Evolutionary conservation across 192 early-diverging fungal species (phyloP).

Genomic region (Coemansia javaensis): DNA sequence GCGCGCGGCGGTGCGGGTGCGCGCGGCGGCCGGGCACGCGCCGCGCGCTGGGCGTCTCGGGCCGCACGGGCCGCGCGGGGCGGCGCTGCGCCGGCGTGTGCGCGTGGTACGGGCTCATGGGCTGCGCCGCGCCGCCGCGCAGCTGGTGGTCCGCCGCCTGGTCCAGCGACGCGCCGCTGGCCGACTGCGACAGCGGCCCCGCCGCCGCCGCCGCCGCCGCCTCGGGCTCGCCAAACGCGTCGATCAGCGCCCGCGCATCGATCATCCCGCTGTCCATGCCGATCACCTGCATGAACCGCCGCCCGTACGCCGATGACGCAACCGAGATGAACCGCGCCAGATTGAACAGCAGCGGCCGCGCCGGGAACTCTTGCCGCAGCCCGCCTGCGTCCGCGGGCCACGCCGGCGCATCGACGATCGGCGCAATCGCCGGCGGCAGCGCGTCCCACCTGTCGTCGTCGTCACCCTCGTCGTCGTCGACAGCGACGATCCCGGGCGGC

Average conservation of each 20-base stretch:
- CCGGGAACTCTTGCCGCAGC: slow-evolving; percentile 38
- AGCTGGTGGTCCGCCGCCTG: background rate
- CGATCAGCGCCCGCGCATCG: slow-evolving; percentile 43
- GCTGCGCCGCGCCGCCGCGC: slow-evolving; percentile 44
- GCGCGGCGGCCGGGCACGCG: slow-evolving; percentile 6
- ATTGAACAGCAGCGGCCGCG: slow-evolving; percentile 58
- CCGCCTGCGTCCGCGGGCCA: slow-evolving; percentile 2
- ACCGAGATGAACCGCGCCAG: slow-evolving; percentile 66
- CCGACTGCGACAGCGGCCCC: slow-evolving; percentile 6
- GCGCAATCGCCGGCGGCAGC: slow-evolving; percentile 3
- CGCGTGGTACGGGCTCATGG: slow-evolving; percentile 34
- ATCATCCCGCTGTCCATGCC: slow-evolving; percentile 51
- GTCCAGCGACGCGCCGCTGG: slow-evolving; percentile 22
- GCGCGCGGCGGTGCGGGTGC: slow-evolving; percentile 15
- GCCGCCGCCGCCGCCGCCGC: slow-evolving; percentile 2
- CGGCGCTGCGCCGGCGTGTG: slow-evolving; percentile 21
- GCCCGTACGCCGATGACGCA: slow-evolving; percentile 67
- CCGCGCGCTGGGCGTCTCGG: slow-evolving; percentile 12
- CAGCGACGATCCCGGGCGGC: no score
- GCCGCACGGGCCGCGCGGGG: slow-evolving; percentile 10
- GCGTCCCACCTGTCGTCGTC: no score
- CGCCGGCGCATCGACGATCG: slow-evolving; percentile 37
- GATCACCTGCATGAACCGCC: slow-evolving; percentile 68
- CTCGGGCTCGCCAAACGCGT: slow-evolving; percentile 36
- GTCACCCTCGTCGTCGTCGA: no score